Percentiles rank a stretch among this genome's conserved stretches.
Evolutionary conservation across 805 yeast species (phyloP).

Genomic region (Cyberlindnera suaveolens): DNA sequence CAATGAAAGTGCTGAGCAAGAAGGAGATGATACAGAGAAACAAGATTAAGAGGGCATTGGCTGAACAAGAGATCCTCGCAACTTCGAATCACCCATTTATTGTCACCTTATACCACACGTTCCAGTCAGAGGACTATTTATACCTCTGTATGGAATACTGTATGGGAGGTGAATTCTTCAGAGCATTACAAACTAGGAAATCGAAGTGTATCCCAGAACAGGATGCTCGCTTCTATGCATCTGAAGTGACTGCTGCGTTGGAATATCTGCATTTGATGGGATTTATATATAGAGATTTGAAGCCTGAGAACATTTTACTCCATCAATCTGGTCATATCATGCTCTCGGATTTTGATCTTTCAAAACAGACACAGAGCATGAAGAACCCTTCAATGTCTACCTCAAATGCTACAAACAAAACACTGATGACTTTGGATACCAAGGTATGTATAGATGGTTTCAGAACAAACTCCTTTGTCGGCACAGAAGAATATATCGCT

Average conservation of each 20-base stretch:
- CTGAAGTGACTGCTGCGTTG: slow-evolving; percentile 95
- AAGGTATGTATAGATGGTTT: slow-evolving; percentile 94
- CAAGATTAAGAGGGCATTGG: slow-evolving; percentile 88
- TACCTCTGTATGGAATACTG: slow-evolving; percentile 98
- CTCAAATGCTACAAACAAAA: slow-evolving; percentile 27
- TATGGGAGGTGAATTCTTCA: slow-evolving; percentile 97
- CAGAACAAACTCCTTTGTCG: slow-evolving; percentile 96
- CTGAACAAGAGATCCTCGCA: slow-evolving; percentile 94
- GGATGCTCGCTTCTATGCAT: slow-evolving; percentile 91
- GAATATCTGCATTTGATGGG: slow-evolving; percentile 97
- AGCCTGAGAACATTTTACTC: slow-evolving; percentile 90
- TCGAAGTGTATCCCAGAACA: slow-evolving; percentile 79
- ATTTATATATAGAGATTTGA: slow-evolving; percentile 90
- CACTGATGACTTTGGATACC: slow-evolving; percentile 74
- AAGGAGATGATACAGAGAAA: slow-evolving; percentile 93
- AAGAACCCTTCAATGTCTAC: slow-evolving; percentile 62
- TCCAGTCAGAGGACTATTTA: slow-evolving; percentile 86
- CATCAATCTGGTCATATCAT: slow-evolving; percentile 98
- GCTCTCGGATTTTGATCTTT: slow-evolving; percentile 93
- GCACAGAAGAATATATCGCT: slow-evolving; percentile 97
- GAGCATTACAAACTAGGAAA: slow-evolving; percentile 89
- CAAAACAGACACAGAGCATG: slow-evolving; percentile 76
- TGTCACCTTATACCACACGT: slow-evolving; percentile 91
- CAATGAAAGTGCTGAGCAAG: slow-evolving; percentile 87
- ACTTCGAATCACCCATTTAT: slow-evolving; percentile 96